Evolutionary conservation across 2,329 filamentous ascomycete species (phyloP), one percentile per base, ranked within the genome.

Genomic region (Diaporthe aspalathi): DNA sequence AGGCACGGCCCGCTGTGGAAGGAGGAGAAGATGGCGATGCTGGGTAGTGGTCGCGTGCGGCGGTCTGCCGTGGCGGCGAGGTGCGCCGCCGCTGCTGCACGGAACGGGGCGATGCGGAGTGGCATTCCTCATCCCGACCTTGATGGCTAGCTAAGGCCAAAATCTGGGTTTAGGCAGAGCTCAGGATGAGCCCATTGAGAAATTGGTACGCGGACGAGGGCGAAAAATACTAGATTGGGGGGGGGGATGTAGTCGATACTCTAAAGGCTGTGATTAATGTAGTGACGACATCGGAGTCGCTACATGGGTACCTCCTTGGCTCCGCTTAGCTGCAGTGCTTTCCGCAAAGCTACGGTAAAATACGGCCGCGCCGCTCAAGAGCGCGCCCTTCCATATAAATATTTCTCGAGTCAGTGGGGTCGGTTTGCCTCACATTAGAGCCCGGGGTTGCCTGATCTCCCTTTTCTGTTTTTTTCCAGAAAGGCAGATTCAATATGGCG

Each of bases 41-140:
- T 3, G 27, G 35, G 20, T 40, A 35, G 17, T 71, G 73, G 62
- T 70, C 66, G 50, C 22, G 40, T 57, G 65, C 60, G 38, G 67
- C 50, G 27, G 69, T 53, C 52, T 50, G 68, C 45, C 50, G 52
- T 52, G 20, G 57, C 38, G 29, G 67, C 57, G 24, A 67, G 68
- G 72, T 72, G 74, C 72, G 73, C 69, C 65, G 77, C 77, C 72
- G 73, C 69, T 67, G 77, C 77, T 77, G 79, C 76, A 74, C 77
- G 73, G 75, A 75, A 72, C 67, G 74, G 74, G 72, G 75, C 60
- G 75, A 77, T 79, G 74, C 83, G 85, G 81, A 84, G 80, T 85
- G 85, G 86, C 89, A 91, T 92, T 83, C 89, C 89, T 89, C 89
- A 90, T 90, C 82, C 82, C 84, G 83, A 81, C 76, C n/a, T 70